phyloP scores from a whole-genome alignment of 768 basidiomycete species.

The Boletus tomentosulus region DNA sequence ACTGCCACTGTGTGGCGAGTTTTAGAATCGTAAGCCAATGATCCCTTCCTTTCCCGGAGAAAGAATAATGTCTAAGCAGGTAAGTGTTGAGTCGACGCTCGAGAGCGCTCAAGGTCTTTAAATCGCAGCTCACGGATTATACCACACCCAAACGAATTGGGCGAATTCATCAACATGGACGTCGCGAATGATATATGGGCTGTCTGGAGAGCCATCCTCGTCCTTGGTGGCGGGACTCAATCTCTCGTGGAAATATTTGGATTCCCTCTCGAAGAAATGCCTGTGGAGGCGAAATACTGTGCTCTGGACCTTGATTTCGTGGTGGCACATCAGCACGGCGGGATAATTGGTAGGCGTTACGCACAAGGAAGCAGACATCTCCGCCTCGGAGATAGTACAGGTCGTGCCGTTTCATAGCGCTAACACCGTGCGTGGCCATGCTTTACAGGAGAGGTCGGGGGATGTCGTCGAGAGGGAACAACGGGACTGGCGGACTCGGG shows the following conservation, averaged over 20 bases:
- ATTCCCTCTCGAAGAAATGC: slow-evolving; percentile 37
- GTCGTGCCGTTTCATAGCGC: slow-evolving; percentile 19
- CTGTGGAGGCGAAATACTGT: slow-evolving; percentile 33
- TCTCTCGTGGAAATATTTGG: slow-evolving; percentile 25
- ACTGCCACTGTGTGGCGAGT: slow-evolving; percentile 54
- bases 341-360: slow-evolving; percentile 15
- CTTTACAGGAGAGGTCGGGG: background rate
- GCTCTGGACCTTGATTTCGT: slow-evolving; percentile 36
- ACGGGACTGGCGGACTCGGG: background rate
- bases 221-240: slow-evolving; percentile 11
- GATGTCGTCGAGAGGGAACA: background rate
- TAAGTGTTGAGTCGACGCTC: background rate
- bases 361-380: slow-evolving; percentile 51
- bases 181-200: slow-evolving; percentile 17
- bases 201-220: background rate
- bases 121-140: slow-evolving; percentile 40
- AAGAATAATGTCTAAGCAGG: slow-evolving; percentile 45
- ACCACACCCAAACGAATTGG: slow-evolving; percentile 51
- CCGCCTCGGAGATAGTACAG: slow-evolving; percentile 53
- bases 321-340: no score
- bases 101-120: slow-evolving; percentile 24
- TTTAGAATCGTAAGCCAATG: slow-evolving; percentile 55
- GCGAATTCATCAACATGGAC: slow-evolving; percentile 40
- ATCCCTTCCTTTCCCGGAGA: slow-evolving; percentile 45
- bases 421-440: slow-evolving; percentile 11